Evolutionary conservation across 2,329 filamentous ascomycete genomes (phyloP).

Genomic region (Fonsecaea pedrosoi): DNA sequence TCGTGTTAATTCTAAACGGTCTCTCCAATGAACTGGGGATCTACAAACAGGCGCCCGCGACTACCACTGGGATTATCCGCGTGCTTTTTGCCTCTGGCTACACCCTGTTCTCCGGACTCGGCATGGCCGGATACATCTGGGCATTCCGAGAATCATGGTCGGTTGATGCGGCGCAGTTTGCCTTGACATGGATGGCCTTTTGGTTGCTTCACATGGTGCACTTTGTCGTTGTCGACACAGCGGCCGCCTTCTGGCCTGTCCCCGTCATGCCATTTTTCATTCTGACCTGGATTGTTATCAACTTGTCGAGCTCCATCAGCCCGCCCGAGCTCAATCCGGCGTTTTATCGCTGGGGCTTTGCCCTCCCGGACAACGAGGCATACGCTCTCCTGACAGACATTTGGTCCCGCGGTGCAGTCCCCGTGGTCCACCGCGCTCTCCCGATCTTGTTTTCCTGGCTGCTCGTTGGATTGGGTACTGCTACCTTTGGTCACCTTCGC

Average conservation of each 20-base stretch:
- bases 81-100: slow-evolving; percentile 47
- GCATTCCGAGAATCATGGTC: slow-evolving; percentile 52
- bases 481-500: slow-evolving; percentile 7
- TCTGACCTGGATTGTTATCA: slow-evolving; percentile 54
- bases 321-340: slow-evolving; percentile 53
- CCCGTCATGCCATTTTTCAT: slow-evolving; percentile 53
- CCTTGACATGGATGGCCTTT: slow-evolving; percentile 52
- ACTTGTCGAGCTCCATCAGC: slow-evolving; percentile 52
- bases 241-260: slow-evolving; percentile 51
- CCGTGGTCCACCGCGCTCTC: slow-evolving; percentile 49
- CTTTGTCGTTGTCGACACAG: slow-evolving; percentile 54
- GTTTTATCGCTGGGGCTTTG: slow-evolving; percentile 52
- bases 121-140: slow-evolving; percentile 49
- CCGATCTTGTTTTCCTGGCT: slow-evolving; percentile 55
- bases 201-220: slow-evolving; percentile 56
- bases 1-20: slow-evolving; percentile 54
- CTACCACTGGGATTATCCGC: slow-evolving; percentile 46
- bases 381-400: slow-evolving; percentile 53
- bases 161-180: slow-evolving; percentile 51
- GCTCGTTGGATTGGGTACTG: slow-evolving; percentile 36
- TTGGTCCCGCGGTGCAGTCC: slow-evolving; percentile 54
- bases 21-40: slow-evolving; percentile 50
- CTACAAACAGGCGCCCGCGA: slow-evolving; percentile 44
- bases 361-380: slow-evolving; percentile 50
- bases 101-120: slow-evolving; percentile 51